These are phyloP conservation scores for Fragilaria radians DNA, from an alignment of 108 stramenopile genomes.

Conservation along the genomic window DNA sequence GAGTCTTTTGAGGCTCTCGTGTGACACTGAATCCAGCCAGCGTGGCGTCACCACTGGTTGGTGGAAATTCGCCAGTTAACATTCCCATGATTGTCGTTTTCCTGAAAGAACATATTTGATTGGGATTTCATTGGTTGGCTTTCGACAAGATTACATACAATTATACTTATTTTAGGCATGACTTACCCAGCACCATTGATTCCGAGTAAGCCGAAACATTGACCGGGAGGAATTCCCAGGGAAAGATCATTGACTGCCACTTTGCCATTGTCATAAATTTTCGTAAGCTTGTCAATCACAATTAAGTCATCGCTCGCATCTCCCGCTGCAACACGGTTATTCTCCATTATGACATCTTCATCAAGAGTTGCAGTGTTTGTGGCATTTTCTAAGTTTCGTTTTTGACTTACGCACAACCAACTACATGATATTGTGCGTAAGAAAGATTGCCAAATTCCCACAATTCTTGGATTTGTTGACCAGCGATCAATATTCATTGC, in stretches of 20 bases:
- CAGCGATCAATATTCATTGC: slow-evolving; percentile 80
- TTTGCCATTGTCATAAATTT: slow-evolving; percentile 83
- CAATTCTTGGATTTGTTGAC: slow-evolving; percentile 54
- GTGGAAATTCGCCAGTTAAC: slow-evolving; percentile 92
- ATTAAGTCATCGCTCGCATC: slow-evolving; percentile 71
- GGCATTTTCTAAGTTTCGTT: background rate
- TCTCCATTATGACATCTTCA: slow-evolving; percentile 80
- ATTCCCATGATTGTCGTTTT: slow-evolving; percentile 88
- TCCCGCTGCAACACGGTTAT: slow-evolving; percentile 66
- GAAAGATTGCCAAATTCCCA: slow-evolving; percentile 26
- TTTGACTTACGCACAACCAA: slow-evolving; percentile 5
- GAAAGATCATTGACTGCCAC: slow-evolving; percentile 81
- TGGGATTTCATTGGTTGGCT: background rate
- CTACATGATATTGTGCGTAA: slow-evolving; percentile 25
- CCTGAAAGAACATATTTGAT: too few relatives aligned
- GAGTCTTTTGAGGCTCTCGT: slow-evolving; percentile 70
- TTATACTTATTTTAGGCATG: background rate
- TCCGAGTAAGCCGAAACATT: slow-evolving; percentile 83
- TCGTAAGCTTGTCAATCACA: slow-evolving; percentile 69
- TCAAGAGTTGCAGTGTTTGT: slow-evolving; percentile 40
- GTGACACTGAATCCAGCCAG: slow-evolving; percentile 80
- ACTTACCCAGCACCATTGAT: slow-evolving; percentile 71
- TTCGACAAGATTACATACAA: background rate
- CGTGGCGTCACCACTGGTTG: slow-evolving; percentile 85
- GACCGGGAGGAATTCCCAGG: slow-evolving; percentile 84